Percentiles rank a stretch among this genome's conserved stretches.
These are phyloP conservation scores for Corniculantispora saksenae DNA, from an alignment of 2,329 filamentous ascomycete species.

Conservation along the genomic window DNA sequence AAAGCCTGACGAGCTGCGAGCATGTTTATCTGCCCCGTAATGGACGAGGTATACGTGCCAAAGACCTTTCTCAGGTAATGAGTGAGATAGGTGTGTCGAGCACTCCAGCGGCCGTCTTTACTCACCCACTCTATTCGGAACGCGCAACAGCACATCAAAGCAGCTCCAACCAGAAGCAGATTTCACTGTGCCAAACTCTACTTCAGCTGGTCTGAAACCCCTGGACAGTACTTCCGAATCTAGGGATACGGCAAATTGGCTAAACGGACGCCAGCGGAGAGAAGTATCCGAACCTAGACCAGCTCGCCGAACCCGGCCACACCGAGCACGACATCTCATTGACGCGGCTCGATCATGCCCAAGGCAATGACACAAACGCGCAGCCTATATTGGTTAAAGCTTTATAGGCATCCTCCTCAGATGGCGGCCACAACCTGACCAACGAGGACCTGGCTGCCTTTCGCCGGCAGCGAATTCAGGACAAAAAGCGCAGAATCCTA, in stretches of 20 bases:
- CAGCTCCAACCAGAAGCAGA: neutral
- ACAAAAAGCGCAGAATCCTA: neutral
- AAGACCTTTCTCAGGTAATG: constrained; percentile 21
- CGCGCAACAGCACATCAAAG: constrained; percentile 10
- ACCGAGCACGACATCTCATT: constrained; percentile 6
- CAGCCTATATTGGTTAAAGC: constrained; percentile 1
- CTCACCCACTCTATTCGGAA: constrained; percentile 10
- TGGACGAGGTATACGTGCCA: constrained; percentile 23
- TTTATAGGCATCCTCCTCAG: constrained; percentile 1
- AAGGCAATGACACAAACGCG: neutral
- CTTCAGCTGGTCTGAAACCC: neutral
- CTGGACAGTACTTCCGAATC: neutral
- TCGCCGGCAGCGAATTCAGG: neutral
- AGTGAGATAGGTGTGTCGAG: constrained; percentile 15
- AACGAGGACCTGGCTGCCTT: neutral
- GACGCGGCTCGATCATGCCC: neutral
- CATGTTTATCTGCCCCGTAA: constrained; percentile 26
- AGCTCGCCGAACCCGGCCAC: constrained; percentile 15
- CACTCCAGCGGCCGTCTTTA: neutral
- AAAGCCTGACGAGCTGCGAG: constrained; percentile 16
- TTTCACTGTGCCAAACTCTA: neutral
- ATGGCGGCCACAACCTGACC: constrained; percentile 1
- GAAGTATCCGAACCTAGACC: constrained; percentile 19
- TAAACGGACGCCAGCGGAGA: neutral
- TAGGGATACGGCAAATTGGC: neutral